Evolutionary conservation across 306 rosid species (phyloP).

Genomic region (Citrullus amarus): DNA sequence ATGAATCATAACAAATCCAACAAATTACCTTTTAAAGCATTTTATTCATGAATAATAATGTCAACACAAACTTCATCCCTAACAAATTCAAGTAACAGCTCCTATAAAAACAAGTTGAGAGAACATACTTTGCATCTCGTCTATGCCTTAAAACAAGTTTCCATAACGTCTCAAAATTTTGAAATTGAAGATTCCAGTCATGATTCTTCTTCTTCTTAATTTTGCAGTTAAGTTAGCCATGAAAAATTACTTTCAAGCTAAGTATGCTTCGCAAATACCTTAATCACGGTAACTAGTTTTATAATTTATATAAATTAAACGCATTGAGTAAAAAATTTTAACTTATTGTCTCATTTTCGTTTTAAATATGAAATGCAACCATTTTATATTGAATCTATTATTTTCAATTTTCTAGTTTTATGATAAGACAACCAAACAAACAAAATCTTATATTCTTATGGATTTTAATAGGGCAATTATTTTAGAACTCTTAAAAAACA

Average conservation of each 20-base stretch:
- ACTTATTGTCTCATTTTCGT: no score
- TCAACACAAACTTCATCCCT: background rate
- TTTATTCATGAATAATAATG: background rate
- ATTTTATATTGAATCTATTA: no score
- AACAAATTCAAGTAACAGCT: background rate
- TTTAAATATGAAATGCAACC: no score
- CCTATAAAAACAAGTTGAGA: background rate
- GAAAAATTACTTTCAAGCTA: background rate
- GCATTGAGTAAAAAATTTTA: no score
- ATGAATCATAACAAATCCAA: background rate
- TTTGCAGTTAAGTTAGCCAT: background rate
- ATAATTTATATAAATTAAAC: no score
- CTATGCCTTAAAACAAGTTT: background rate
- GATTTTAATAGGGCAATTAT: no score
- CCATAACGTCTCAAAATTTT: background rate
- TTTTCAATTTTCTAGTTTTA: no score
- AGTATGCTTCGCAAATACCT: no score
- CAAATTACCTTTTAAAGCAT: background rate
- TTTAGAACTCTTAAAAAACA: no score
- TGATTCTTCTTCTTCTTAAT: background rate
- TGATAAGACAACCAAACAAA: no score
- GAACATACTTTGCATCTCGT: background rate
- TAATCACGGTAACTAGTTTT: no score
- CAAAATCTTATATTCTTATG: no score
- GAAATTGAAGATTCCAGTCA: background rate